phyloP scores from a whole-genome alignment of 345 rosid genomes.

The Boechera divaricarpa region DNA sequence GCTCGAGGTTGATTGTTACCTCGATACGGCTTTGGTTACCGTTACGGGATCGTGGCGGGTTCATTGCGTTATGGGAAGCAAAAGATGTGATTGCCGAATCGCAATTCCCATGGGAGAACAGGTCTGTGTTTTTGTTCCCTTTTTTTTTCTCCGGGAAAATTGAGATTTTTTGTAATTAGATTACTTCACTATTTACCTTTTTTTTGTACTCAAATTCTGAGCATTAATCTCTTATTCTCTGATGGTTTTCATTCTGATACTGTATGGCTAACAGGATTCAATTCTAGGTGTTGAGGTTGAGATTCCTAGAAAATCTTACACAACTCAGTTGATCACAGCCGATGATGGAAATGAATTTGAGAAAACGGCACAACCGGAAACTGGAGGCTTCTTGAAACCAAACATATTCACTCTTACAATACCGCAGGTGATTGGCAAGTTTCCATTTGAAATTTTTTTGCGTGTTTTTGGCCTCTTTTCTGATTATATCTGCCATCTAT shows the following conservation, averaged over 20 bases:
- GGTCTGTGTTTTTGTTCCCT: constrained; percentile 46
- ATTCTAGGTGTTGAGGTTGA: constrained; percentile 95
- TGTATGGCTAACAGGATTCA: constrained; percentile 94
- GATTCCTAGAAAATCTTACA: constrained; percentile 63
- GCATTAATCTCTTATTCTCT: neutral
- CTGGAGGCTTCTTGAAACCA: constrained; percentile 72
- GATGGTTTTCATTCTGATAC: constrained; percentile 48
- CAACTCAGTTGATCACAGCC: constrained; percentile 54
- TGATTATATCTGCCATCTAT: neutral
- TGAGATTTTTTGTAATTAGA: neutral
- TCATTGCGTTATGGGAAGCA: constrained; percentile 93
- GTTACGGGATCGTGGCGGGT: constrained; percentile 80
- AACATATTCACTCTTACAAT: constrained; percentile 72
- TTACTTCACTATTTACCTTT: neutral
- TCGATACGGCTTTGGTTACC: constrained; percentile 66
- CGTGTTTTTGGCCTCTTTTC: neutral
- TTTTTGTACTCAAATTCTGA: neutral
- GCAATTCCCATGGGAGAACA: constrained; percentile 92
- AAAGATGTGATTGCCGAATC: constrained; percentile 78
- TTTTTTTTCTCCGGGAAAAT: neutral
- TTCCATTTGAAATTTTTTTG: neutral
- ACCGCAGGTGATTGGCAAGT: constrained; percentile 60
- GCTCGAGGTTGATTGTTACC: constrained; percentile 63
- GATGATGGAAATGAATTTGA: constrained; percentile 54
- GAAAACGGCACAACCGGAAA: constrained; percentile 50